A percentile compares a stretch with the other conserved stretches of the same genome.
These are phyloP conservation scores for Acorus gramineus DNA, from an alignment of 106 monocot genomes.

Conservation along the genomic window DNA sequence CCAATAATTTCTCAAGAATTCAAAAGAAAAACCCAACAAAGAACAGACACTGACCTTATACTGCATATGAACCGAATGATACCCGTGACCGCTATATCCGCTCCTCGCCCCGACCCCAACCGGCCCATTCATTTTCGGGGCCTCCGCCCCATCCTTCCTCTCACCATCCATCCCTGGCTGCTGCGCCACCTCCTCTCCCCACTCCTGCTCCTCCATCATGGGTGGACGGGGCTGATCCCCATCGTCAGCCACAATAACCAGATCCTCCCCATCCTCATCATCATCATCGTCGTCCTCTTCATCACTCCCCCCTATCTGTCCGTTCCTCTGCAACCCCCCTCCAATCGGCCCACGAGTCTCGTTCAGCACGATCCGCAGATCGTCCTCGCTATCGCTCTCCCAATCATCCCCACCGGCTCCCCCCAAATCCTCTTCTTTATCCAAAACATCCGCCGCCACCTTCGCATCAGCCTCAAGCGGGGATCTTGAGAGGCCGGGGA, in stretches of 20 bases:
- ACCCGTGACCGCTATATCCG: conserved; percentile 50
- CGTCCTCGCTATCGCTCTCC: conserved; percentile 96
- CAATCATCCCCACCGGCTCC: conserved; percentile 48
- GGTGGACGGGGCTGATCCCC: conserved; percentile 38
- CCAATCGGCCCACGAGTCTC: conserved; percentile 26
- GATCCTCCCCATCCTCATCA: conserved; percentile 56
- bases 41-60: conserved; percentile 71
- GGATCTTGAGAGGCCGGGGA: conserved; percentile 35
- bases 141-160: conserved; percentile 49
- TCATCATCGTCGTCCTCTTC: conserved; percentile 29
- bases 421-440: conserved; percentile 1
- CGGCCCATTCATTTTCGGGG: conserved; percentile 19
- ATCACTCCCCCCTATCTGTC: conserved; percentile 15
- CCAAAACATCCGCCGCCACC: not conserved
- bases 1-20: not conserved
- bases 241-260: conserved; percentile 35
- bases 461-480: conserved; percentile 4
- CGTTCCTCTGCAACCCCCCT: conserved; percentile 7
- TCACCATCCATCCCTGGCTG: conserved; percentile 52
- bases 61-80: conserved; percentile 81
- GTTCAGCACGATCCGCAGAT: conserved; percentile 84
- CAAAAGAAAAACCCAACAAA: conserved; percentile 1
- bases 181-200: conserved; percentile 41
- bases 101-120: conserved; percentile 21
- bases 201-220: conserved; percentile 56